phyloP scores from a whole-genome alignment of 164 flowering plant species.

The Stephania yunnanensis region DNA sequence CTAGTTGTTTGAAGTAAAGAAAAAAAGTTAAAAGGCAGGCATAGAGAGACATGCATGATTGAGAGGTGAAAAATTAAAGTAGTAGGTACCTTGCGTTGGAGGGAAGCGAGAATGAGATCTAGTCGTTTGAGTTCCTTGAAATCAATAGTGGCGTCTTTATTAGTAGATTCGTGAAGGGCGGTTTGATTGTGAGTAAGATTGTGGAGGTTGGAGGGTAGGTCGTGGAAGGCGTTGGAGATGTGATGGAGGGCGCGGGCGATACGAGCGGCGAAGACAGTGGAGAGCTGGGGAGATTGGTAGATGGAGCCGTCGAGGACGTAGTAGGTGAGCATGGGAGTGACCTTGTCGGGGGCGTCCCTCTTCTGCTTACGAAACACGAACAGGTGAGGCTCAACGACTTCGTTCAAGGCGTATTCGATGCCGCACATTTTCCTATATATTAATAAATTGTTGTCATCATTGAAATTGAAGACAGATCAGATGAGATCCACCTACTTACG shows the following conservation, averaged over 20 bases:
- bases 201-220: constrained; percentile 80
- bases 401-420: constrained; percentile 60
- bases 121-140: constrained; percentile 82
- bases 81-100: constrained; percentile 72
- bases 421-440: constrained; percentile 84
- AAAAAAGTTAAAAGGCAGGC: too few species aligned
- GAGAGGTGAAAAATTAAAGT: too few species aligned
- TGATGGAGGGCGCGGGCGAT: constrained; percentile 83
- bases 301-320: constrained; percentile 92
- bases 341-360: constrained; percentile 91
- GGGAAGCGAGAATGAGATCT: constrained; percentile 72
- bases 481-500: constrained; percentile 39
- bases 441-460: neutral
- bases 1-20: too few species aligned
- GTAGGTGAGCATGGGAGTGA: constrained; percentile 87
- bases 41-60: too few species aligned
- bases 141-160: constrained; percentile 58
- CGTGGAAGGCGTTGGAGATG: constrained; percentile 82
- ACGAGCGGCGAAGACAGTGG: constrained; percentile 84
- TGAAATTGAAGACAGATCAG: neutral
- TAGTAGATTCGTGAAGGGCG: constrained; percentile 42
- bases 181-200: constrained; percentile 35
- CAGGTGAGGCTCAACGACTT: constrained; percentile 88
- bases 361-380: constrained; percentile 90
- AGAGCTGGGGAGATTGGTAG: constrained; percentile 96